Base-by-base conservation (phyloP, 164 flowering plant genomes). In the Platanus orientalis region DNA sequence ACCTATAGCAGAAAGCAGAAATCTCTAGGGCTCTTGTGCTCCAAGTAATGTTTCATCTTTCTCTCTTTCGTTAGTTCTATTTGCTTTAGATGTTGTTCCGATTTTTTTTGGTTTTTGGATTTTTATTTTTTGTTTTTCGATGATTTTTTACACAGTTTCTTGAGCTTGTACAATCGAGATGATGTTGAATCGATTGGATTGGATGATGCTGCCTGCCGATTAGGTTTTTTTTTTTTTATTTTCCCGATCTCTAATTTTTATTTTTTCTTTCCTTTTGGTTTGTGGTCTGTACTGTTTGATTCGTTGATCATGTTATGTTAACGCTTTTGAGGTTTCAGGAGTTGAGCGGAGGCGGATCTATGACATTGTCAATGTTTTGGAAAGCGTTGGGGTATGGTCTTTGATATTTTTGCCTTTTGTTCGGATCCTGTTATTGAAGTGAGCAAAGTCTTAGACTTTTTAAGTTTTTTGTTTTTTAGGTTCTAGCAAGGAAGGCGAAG, bases 331-430 rank as follows among this genome's bases (percentile, higher is more conserved):
- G 20, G 5, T 67, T 76, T 42, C 74, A 95, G 99, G 97, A 1
- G 99, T 95, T 27, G 97, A 95, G 78, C 82, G 99, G 73, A 75
- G 99, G 42, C 80, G 99, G 84, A 92, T 95, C 75, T 95, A 95
- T 32, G 99, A 95, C 54, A 90, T 95, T 17, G 99, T 92, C 49
- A 95, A 95, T 73, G 95, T 95, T 1, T 68, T 95, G 67, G 99
- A 95, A 66, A 90, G 99, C 57, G 82, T 95, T 65, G 99, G 99
- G 44, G 99, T 92, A 65, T 78, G 89, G 58, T 28, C 58, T 57
- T 52, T 67, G 19, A 19, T 40, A 16, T 16, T 20, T 66, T 27
- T 7, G 16, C n/a, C 14, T 1, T 39, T 51, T 51, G 12, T 63
- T 29, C 24, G 21, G 21, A 14, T 57, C 61, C 42, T 26, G 52